Evolutionary conservation across 495 filamentous ascomycete genomes (phyloP), one percentile per base, ranked within the genome.

Genomic region (Neurospora discreta): DNA sequence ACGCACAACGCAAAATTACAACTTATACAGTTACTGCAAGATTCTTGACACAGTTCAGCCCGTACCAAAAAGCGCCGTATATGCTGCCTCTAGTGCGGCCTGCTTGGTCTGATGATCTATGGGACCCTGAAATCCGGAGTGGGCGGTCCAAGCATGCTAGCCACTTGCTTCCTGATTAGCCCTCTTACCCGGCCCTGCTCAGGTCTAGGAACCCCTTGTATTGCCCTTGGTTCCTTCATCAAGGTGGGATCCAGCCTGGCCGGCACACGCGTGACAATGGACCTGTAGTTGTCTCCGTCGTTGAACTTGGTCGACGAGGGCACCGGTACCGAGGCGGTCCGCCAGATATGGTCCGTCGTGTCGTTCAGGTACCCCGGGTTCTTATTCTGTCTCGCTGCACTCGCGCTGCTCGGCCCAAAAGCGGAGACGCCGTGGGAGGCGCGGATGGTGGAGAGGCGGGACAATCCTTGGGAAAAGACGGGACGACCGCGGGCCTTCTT

Each of bases 261-360:
- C 41, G 95, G 95, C 30, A 90, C 81, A 36, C 86, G 78, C 9
- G 81, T 92, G 85, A 83, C 75, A 52, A 88, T 79, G 33, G 77
- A 70, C 68, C 81, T 76, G 72, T 87, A 85, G 71, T 97, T 93
- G 23, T 89, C 52, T 30, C 52, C 52, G 26, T 65, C 90, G 15
- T 90, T 88, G 70, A 95, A 89, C 74, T 90, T 89, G 70, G 89
- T 87, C 72, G 83, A 90, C 72, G 83, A 90, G 8, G 93, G 90
- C 20, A 90, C 88, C 68, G 90, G 92, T 15, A 96, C 93, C 69
- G 90, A 90, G 8, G 95, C 92, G 11, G 92, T 94, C 68, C 93
- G 87, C 95, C 95, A 99, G 40, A 97, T 86, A 78, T 99, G 95
- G 77, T 98, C 94, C 13, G 90, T 89, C 7, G 89, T 93, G 76